Conservation (phyloP, 2,329 filamentous ascomycete species). For the Ploettnerulaceae sp. region DNA sequence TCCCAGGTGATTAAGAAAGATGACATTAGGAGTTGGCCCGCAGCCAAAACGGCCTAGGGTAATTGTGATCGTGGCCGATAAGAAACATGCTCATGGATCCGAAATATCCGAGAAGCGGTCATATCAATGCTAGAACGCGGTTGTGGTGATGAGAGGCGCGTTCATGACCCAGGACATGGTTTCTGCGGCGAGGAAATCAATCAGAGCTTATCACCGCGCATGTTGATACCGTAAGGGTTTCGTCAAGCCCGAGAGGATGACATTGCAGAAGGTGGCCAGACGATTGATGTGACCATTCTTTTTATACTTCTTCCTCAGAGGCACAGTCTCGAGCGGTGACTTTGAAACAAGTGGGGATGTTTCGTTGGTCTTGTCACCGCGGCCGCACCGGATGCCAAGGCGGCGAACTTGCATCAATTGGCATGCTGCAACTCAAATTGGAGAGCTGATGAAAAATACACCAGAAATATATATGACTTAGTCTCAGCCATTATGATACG, state of each 20-base stretch:
- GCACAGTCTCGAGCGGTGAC: too few relatives aligned
- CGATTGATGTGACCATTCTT: too few relatives aligned
- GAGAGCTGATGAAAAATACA: too few relatives aligned
- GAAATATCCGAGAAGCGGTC: constrained; percentile 67
- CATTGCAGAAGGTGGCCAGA: constrained; percentile 60
- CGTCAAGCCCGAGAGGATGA: constrained; percentile 66
- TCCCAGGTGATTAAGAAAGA: constrained; percentile 58
- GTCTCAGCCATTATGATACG: too few relatives aligned
- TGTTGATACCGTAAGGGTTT: constrained; percentile 67
- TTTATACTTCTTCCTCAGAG: too few relatives aligned
- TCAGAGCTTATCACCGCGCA: constrained; percentile 73
- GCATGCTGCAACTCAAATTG: too few relatives aligned
- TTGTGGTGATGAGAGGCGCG: constrained; percentile 65
- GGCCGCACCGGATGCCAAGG: too few relatives aligned
- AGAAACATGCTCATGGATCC: constrained; percentile 57
- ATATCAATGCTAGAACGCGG: constrained; percentile 67
- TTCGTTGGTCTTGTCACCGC: too few relatives aligned
- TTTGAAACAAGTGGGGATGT: too few relatives aligned
- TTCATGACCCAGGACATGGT: constrained; percentile 72
- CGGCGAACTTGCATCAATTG: too few relatives aligned
- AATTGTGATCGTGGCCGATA: constrained; percentile 60
- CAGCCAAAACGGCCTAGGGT: constrained; percentile 60
- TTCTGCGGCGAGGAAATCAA: constrained; percentile 65
- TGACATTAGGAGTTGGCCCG: constrained; percentile 52
- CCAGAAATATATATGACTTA: too few relatives aligned